Evolutionary conservation across 805 yeast genomes (phyloP), one percentile per base, ranked within the genome.

Genomic region (Candida tallmaniae): DNA sequence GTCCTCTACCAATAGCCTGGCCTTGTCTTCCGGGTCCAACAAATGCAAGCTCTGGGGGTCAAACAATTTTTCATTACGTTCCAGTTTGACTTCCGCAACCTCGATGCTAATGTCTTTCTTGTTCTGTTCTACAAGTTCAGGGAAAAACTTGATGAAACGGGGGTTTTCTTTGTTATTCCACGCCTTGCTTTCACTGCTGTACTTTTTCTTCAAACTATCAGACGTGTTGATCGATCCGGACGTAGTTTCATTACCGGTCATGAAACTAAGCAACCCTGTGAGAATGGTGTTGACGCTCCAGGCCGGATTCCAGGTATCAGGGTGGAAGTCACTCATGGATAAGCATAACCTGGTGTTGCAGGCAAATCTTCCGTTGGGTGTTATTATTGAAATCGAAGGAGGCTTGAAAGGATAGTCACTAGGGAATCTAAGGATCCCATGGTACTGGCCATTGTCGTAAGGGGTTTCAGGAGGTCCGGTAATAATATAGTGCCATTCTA

Each of bases 261-360:
- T 89, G 51, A 89, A 89, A 54, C 95, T 85, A 45, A 89, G 65
- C 23, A 89, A 64, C 0, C 97, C 97, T 8, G 80, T 84, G 47
- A 89, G 68, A 14, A 89, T 89, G 0, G 97, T 88, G 22, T 86
- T 69, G 17, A 89, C 96, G 29, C 88, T 78, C 97, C 97, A 89
- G 5, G 95, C 87, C 1, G 97, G 97, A 56, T 89, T 88, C 97
- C 97, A 89, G 1, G 83, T 66, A 56, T 88, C 93, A 3, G 96
- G 96, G 49, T 89, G 97, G 57, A 78, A 89, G 60, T 89, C 97
- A 50, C 94, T 81, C 82, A 89, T 88, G n/a, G 89, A 79, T 31
- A 89, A 65, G 60, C 97, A 89, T 18, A 89, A 68, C 31, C 96
- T 66, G 3, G 87, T 79, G 54, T 85, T 85, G 37, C 87, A 74